Conservation (phyloP, 352 stramenopile genomes). For the Phytophthora litchii region DNA sequence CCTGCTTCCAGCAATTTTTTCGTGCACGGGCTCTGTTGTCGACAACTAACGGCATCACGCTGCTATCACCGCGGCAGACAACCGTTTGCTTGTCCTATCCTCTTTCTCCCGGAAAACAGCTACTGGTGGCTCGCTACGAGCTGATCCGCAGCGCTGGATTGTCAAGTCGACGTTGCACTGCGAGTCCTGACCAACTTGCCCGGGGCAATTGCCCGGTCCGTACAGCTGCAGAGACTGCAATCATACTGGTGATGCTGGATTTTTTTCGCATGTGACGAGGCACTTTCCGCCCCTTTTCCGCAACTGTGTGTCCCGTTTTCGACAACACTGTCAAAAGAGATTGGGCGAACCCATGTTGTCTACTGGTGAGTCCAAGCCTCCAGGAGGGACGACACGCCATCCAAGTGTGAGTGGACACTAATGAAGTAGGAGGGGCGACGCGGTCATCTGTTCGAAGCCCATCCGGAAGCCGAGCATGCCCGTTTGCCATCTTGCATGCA, state of each 20-base stretch:
- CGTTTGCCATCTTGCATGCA: constrained; percentile 1
- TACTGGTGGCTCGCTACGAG: neutral
- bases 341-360: constrained; percentile 30
- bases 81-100: constrained; percentile 5
- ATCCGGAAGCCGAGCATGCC: constrained; percentile 23
- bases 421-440: too few relatives aligned
- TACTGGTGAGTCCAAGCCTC: constrained; percentile 4
- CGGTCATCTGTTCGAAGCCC: constrained; percentile 3
- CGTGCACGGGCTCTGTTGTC: constrained; percentile 6
- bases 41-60: constrained; percentile 1
- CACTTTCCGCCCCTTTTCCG: constrained; percentile 5
- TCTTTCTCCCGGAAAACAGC: too few relatives aligned
- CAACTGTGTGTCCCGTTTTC: neutral
- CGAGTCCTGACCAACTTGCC: constrained; percentile 5
- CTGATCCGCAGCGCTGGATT: constrained; percentile 8
- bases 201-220: constrained; percentile 12
- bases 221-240: constrained; percentile 6
- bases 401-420: too few relatives aligned
- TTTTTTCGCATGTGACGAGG: constrained; percentile 36
- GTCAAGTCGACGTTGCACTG: constrained; percentile 18
- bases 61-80: too few relatives aligned
- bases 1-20: constrained; percentile 15
- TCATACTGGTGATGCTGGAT: constrained; percentile 21
- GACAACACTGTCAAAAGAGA: constrained; percentile 24
- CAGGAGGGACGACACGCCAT: too few relatives aligned